Evolutionary conservation across 1,139 yeast genomes (phyloP).

Genomic region (Diutina pseudorugosa): DNA sequence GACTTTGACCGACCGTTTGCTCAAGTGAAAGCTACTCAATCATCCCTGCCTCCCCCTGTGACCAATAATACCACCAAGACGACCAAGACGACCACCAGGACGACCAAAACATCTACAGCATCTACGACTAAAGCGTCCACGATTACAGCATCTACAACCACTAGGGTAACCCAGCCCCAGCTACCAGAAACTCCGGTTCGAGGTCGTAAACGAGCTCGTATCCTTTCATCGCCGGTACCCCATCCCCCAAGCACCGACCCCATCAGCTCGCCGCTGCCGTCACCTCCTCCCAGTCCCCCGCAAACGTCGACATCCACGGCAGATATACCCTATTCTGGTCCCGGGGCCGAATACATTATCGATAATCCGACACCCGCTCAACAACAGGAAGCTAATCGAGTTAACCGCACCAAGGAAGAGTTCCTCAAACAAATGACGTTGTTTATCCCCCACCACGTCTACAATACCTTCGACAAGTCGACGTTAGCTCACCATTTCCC

Average conservation of each 20-base stretch:
- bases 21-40: not conserved
- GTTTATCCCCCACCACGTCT: not conserved
- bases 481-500: not conserved
- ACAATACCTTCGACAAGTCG: not conserved
- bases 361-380: not conserved
- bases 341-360: not conserved
- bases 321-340: not conserved
- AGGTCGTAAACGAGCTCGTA: too few relatives aligned
- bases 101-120: too few relatives aligned
- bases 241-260: not conserved
- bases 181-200: too few relatives aligned
- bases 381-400: not conserved
- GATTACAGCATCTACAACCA: too few relatives aligned
- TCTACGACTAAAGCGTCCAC: too few relatives aligned
- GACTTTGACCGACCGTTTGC: not conserved
- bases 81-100: not conserved
- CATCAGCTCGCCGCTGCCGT: not conserved
- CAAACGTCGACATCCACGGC: not conserved
- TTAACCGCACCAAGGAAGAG: not conserved
- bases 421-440: not conserved
- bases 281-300: not conserved
- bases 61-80: not conserved
- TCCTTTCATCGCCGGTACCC: not conserved
- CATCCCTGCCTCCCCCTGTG: not conserved
- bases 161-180: too few relatives aligned